Evolutionary conservation across 805 yeast genomes (phyloP).

Genomic region (Barnettozyma pratensis): DNA sequence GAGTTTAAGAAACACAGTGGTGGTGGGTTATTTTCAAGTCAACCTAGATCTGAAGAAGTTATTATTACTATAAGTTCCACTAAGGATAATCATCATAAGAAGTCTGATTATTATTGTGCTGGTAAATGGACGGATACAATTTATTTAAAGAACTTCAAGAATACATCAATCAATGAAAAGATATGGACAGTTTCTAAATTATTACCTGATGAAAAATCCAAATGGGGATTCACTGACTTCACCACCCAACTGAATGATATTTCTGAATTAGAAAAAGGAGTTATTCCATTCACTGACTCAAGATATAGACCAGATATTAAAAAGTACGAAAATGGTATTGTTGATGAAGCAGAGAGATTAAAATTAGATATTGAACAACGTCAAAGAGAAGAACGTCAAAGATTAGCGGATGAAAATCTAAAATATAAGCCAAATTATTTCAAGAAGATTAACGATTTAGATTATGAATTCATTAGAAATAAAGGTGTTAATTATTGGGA

Average conservation of each 20-base stretch:
- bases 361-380: constrained; percentile 69
- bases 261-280: constrained; percentile 59
- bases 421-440: constrained; percentile 62
- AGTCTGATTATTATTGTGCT: constrained; percentile 19
- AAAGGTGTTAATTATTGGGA: constrained; percentile 73
- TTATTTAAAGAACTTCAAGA: constrained; percentile 29
- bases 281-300: constrained; percentile 81
- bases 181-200: constrained; percentile 74
- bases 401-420: constrained; percentile 39
- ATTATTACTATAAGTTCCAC: constrained; percentile 28
- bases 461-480: constrained; percentile 45
- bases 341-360: constrained; percentile 64
- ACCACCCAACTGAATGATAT: constrained; percentile 79
- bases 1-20: constrained; percentile 53
- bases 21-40: constrained; percentile 81
- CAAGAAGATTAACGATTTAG: constrained; percentile 31
- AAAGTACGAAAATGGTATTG: constrained; percentile 61
- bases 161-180: constrained; percentile 26
- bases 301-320: constrained; percentile 84
- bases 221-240: constrained; percentile 83
- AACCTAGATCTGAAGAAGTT: constrained; percentile 65
- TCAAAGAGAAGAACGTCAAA: constrained; percentile 74
- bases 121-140: constrained; percentile 88
- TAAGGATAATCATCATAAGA: constrained; percentile 17
- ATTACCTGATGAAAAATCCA: constrained; percentile 49